phyloP scores from a whole-genome alignment of 2,329 filamentous ascomycete genomes.

The Colletotrichum orbiculare region DNA sequence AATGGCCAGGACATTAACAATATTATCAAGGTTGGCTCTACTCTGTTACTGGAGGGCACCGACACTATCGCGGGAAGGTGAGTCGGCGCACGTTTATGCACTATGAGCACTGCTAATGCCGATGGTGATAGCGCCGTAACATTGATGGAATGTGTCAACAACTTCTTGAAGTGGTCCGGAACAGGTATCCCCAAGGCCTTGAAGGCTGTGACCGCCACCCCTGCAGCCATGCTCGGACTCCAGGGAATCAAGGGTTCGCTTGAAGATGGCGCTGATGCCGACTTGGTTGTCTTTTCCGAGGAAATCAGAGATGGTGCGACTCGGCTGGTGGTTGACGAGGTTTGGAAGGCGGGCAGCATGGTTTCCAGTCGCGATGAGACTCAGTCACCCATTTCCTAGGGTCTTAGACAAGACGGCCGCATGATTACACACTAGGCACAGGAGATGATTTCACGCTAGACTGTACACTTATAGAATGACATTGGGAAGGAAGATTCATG shows the following conservation, averaged over 20 bases:
- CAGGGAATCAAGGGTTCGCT: constrained; percentile 74
- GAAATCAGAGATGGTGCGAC: constrained; percentile 55
- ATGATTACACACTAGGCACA: background rate
- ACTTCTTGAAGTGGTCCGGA: constrained; percentile 82
- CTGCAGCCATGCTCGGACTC: constrained; percentile 80
- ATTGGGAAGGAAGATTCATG: too few relatives aligned
- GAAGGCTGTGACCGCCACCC: constrained; percentile 79
- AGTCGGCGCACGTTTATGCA: constrained; percentile 44
- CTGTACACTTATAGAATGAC: constrained; percentile 7
- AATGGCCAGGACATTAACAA: constrained; percentile 71
- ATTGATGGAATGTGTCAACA: constrained; percentile 84
- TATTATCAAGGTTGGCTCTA: constrained; percentile 77
- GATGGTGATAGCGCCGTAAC: constrained; percentile 67
- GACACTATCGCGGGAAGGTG: constrained; percentile 81
- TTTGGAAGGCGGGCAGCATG: constrained; percentile 80
- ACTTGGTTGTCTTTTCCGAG: constrained; percentile 76
- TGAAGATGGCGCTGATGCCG: constrained; percentile 72
- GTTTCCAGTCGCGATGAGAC: constrained; percentile 49
- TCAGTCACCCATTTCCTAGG: constrained; percentile 27
- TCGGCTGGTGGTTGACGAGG: constrained; percentile 75
- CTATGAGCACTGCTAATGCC: constrained; percentile 29
- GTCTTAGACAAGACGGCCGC: too few relatives aligned
- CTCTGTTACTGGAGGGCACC: constrained; percentile 81
- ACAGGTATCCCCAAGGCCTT: constrained; percentile 75
- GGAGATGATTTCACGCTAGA: constrained; percentile 9